Percentiles rank a stretch among this genome's conserved stretches.
Evolutionary conservation across 345 rosid species (phyloP).

Genomic region (Triadica sebifera): DNA sequence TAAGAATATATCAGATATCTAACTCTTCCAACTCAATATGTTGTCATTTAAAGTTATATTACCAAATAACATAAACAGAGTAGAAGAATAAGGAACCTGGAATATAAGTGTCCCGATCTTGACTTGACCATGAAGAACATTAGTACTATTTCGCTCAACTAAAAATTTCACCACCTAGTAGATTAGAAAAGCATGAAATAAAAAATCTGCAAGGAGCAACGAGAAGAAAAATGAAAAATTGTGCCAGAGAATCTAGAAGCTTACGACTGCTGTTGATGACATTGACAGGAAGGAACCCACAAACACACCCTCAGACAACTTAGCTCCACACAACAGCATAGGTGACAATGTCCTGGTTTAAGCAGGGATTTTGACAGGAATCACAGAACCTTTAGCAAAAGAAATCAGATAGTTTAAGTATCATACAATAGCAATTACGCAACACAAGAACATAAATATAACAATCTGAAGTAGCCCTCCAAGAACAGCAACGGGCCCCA

Average conservation of each 20-base stretch:
- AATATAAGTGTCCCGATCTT: conserved; percentile 93
- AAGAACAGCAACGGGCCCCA: conserved; percentile 91
- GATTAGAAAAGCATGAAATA: conserved; percentile 22
- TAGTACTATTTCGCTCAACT: conserved; percentile 68
- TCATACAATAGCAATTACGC: conserved; percentile 70
- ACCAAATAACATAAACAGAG: conserved; percentile 13
- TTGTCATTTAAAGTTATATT: not conserved
- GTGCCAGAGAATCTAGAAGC: conserved; percentile 23
- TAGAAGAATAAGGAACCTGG: conserved; percentile 54
- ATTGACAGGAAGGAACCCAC: conserved; percentile 93
- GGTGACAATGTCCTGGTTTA: conserved; percentile 21
- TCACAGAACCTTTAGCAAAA: conserved; percentile 6
- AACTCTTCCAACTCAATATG: no score
- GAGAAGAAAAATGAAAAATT: conserved; percentile 10
- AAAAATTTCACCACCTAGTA: conserved; percentile 90
- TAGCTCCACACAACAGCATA: conserved; percentile 90
- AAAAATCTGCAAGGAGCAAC: conserved; percentile 4
- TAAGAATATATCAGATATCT: conserved; percentile 18
- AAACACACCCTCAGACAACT: conserved; percentile 94
- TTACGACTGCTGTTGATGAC: conserved; percentile 98
- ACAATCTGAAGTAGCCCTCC: conserved; percentile 92
- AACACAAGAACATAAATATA: conserved; percentile 74
- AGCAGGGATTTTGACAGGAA: conserved; percentile 18
- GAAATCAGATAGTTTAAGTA: conserved; percentile 13
- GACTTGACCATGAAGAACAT: conserved; percentile 92